Evolutionary conservation across 2,329 filamentous ascomycete genomes (phyloP).

Genomic region (Aphanoascus verrucosus): DNA sequence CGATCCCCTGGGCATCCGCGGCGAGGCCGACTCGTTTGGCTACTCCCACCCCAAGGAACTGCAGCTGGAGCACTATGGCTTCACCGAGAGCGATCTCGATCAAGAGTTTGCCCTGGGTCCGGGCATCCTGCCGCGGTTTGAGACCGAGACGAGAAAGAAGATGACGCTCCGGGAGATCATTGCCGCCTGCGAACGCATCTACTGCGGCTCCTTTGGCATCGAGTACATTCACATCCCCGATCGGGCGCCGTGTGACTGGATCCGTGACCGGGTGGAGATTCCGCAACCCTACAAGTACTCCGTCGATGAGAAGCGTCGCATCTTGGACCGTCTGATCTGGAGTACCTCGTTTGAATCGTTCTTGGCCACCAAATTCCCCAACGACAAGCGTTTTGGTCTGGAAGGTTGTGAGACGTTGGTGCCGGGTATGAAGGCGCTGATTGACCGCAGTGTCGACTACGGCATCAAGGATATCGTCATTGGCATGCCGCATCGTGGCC

Average conservation of each 20-base stretch:
- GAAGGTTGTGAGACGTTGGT: conserved; percentile 96
- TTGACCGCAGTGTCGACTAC: conserved; percentile 95
- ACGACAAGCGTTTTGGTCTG: conserved; percentile 97
- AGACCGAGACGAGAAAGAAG: conserved; percentile 75
- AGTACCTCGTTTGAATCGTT: conserved; percentile 95
- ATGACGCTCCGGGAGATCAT: conserved; percentile 96
- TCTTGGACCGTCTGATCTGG: conserved; percentile 96
- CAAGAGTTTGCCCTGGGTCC: conserved; percentile 85
- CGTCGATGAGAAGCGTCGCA: conserved; percentile 94
- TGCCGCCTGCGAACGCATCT: conserved; percentile 82
- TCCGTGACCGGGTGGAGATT: conserved; percentile 87
- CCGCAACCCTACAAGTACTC: conserved; percentile 94
- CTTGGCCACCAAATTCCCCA: conserved; percentile 93
- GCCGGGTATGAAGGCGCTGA: conserved; percentile 97
- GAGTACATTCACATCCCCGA: conserved; percentile 99
- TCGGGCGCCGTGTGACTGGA: conserved; percentile 95
- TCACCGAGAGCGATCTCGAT: conserved; percentile 87
- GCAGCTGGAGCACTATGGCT: conserved; percentile 85
- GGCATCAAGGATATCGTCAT: conserved; percentile 99
- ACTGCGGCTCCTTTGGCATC: conserved; percentile 93
- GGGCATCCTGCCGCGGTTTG: conserved; percentile 90
- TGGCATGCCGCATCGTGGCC: conserved; percentile 97
- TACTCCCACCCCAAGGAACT: conserved; percentile 87
- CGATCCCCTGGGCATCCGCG: conserved; percentile 87
- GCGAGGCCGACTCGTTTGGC: conserved; percentile 70